Percentiles rank a stretch among this genome's conserved stretches.
phyloP scores from a whole-genome alignment of 352 stramenopile species.

The Phytophthora boehmeriae region DNA sequence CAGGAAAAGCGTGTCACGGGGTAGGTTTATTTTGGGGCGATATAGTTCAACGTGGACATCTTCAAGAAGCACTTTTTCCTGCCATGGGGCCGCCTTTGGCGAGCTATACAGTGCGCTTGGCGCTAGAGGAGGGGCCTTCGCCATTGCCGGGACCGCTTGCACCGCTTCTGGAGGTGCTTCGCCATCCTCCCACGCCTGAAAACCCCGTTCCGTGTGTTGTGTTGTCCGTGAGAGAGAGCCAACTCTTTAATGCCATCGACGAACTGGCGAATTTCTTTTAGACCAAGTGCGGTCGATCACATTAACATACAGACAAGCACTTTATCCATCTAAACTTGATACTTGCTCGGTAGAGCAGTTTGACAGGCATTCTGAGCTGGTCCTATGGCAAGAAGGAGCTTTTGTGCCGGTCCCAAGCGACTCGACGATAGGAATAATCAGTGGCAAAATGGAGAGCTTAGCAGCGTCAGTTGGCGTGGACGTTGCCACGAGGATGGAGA shows the following conservation, averaged over 20 bases:
- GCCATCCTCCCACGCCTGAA: background rate
- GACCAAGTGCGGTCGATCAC: constrained; percentile 15
- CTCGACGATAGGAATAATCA: constrained; percentile 10
- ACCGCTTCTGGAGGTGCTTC: constrained; percentile 32
- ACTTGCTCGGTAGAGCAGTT: constrained; percentile 3
- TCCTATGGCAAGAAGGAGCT: constrained; percentile 9
- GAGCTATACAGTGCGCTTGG: constrained; percentile 29
- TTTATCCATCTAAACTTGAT: background rate
- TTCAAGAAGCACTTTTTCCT: no score
- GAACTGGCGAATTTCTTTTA: constrained; percentile 33
- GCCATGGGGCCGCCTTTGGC: constrained; percentile 2
- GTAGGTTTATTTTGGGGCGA: no score
- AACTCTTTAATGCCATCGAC: constrained; percentile 42
- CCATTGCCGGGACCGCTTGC: constrained; percentile 17
- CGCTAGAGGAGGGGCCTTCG: constrained; percentile 8
- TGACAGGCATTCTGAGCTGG: constrained; percentile 10
- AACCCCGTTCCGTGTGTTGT: constrained; percentile 9
- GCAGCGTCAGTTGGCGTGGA: background rate
- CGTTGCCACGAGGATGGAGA: constrained; percentile 11
- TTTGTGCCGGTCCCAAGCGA: constrained; percentile 11
- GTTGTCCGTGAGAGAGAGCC: constrained; percentile 9
- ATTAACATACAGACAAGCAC: no score
- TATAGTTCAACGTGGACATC: no score
- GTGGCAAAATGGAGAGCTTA: constrained; percentile 15
- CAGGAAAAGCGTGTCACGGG: no score